A percentile compares a stretch with the other conserved stretches of the same genome.
phyloP scores from a whole-genome alignment of 768 basidiomycete species.

The Mycena venus region DNA sequence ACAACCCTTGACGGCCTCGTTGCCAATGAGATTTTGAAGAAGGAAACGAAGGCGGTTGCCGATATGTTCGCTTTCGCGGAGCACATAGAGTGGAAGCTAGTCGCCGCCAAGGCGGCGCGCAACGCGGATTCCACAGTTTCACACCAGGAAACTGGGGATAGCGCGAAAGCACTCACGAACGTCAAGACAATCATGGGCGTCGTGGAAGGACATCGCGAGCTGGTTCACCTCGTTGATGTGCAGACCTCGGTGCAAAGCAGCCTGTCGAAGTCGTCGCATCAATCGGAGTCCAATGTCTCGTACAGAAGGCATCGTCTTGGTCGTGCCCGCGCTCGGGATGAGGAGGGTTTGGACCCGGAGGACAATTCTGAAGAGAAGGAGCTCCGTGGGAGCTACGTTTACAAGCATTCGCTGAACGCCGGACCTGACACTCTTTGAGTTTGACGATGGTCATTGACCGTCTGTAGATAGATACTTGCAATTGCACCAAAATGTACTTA shows the following conservation, averaged over 20 bases:
- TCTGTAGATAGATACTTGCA: no score
- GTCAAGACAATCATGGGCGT: slow-evolving; percentile 33
- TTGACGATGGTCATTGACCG: no score
- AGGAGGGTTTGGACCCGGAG: slow-evolving; percentile 33
- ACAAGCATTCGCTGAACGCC: neutral
- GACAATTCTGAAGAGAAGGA: slow-evolving; percentile 27
- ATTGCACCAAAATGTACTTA: no score
- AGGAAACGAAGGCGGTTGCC: slow-evolving; percentile 36
- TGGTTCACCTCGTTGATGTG: slow-evolving; percentile 54
- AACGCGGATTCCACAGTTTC: slow-evolving; percentile 17
- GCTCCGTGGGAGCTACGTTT: slow-evolving; percentile 17
- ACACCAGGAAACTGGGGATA: slow-evolving; percentile 24
- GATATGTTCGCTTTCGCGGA: slow-evolving; percentile 44
- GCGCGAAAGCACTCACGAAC: slow-evolving; percentile 26
- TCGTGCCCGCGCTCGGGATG: neutral
- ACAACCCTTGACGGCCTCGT: slow-evolving; percentile 41
- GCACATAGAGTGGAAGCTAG: slow-evolving; percentile 45
- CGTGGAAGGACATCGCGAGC: slow-evolving; percentile 37
- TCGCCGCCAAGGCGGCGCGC: slow-evolving; percentile 33
- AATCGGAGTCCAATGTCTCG: neutral
- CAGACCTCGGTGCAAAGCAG: slow-evolving; percentile 50
- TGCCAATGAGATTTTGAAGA: slow-evolving; percentile 38
- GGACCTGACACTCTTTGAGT: slow-evolving; percentile 7
- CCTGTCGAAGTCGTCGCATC: slow-evolving; percentile 28
- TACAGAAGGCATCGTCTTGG: neutral